Evolutionary conservation across 2,329 filamentous ascomycete genomes (phyloP).

Genomic region (Monosporascus cannonballus): DNA sequence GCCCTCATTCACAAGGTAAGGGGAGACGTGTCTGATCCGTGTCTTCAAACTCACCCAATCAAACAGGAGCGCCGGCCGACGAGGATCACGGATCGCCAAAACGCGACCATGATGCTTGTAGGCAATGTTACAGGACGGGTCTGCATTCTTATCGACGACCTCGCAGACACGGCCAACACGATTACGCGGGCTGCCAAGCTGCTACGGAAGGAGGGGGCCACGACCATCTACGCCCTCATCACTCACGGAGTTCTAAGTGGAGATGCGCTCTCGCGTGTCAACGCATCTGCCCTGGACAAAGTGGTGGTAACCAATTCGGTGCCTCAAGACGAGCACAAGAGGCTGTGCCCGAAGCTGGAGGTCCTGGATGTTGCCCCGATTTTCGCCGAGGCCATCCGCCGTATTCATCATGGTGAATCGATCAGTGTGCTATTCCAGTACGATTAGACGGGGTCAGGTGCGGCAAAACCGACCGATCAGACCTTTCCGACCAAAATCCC

Average conservation of each 20-base stretch:
- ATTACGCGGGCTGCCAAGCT: conserved; percentile 94
- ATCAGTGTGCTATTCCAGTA: conserved; percentile 93
- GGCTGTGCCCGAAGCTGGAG: conserved; percentile 78
- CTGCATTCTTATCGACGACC: conserved; percentile 88
- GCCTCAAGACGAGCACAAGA: conserved; percentile 75
- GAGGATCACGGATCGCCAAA: conserved; percentile 80
- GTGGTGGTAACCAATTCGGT: conserved; percentile 95
- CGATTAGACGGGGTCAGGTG: conserved; percentile 41
- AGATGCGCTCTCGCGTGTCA: conserved; percentile 90
- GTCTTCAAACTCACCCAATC: conserved; percentile 27
- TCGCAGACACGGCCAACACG: conserved; percentile 94
- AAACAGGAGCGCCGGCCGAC: conserved; percentile 79
- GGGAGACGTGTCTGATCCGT: conserved; percentile 19
- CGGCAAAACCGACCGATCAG: not conserved
- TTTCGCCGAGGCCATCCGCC: conserved; percentile 90
- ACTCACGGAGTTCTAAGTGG: conserved; percentile 95
- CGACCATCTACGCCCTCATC: conserved; percentile 81
- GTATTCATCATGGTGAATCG: conserved; percentile 95
- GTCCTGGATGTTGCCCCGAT: conserved; percentile 86
- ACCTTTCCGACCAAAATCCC: not conserved
- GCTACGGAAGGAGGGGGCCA: conserved; percentile 94
- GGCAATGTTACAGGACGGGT: conserved; percentile 76
- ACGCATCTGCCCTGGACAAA: conserved; percentile 86
- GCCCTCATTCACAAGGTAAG: conserved; percentile 94
- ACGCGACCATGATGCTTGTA: conserved; percentile 93